Base-by-base conservation (phyloP, 2,329 filamentous ascomycete species). In the Diaporthe capsici region DNA sequence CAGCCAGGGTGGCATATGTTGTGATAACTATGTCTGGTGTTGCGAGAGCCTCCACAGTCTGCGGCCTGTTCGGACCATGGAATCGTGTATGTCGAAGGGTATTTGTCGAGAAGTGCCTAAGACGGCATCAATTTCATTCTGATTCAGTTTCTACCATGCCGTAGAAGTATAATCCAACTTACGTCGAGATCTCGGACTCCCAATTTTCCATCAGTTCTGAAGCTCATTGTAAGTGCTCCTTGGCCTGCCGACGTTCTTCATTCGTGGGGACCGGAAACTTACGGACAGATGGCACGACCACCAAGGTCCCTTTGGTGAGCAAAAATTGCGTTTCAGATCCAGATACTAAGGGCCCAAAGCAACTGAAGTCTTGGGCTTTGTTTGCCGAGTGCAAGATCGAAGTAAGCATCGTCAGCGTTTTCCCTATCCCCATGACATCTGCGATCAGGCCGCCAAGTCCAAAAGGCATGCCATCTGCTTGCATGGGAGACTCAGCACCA, bases 1-100 rank as follows among this genome's bases (percentile, higher is more conserved):
- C 78, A 7, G 84, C 80, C 0, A 88, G 78, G 0, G 86, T 89
- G 47, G 85, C 84, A 76, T 88, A 89, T 0, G 87, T 89, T 3
- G 88, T 87, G 0, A 88, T 75, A 31, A 89, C 84, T 17, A 89
- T 81, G 34, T 68, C 63, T 3, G 44, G n/a, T 5, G 6, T 10
- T 68, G 10, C 15, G 12, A 68, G 44, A 17, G 47, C n/a, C 1
- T 68, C 44, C 15, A 34, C 31, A n/a, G 25, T 37, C 25, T 28
- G 63, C 34, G 63, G 47, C 4, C 63, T 31, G 10, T 22, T 34
- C 10, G 20, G 68, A n/a, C 68, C 53, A 47, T 58, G 68, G 53
- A 57, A 57, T 22, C 53, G 25, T 37, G 60, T 60, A 22, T 49
- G 22, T 25, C 9, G 44, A 37, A 68, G 63, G 15, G 63, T 1